Evolutionary conservation across 352 stramenopile species (phyloP).

Genomic region (Globisporangium spinosum): DNA sequence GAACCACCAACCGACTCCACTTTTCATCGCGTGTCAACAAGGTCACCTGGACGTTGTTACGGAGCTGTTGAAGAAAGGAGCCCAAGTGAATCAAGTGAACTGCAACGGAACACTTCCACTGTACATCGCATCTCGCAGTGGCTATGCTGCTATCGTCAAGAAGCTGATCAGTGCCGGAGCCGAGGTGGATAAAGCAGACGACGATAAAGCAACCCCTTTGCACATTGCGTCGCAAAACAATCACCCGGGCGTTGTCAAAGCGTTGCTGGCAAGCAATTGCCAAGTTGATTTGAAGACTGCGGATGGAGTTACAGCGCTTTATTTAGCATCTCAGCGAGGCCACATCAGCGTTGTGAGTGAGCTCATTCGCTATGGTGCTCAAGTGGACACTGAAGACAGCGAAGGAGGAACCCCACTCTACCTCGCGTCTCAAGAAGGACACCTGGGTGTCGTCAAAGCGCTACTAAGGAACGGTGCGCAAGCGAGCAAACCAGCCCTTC

Average conservation of each 20-base stretch:
- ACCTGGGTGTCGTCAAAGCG: not conserved
- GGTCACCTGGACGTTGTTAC: not conserved
- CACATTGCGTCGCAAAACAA: no score
- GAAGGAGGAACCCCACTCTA: conserved; percentile 1
- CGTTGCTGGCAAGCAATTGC: not conserved
- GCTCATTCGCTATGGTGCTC: conserved; percentile 1
- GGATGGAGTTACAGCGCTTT: not conserved
- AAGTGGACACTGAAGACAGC: not conserved
- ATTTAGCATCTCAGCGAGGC: conserved; percentile 10
- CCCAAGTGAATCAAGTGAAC: conserved; percentile 1
- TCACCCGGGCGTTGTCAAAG: not conserved
- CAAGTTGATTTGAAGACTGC: not conserved
- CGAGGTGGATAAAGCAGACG: not conserved
- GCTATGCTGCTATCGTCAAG: not conserved
- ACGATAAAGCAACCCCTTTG: not conserved
- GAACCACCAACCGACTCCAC: not conserved
- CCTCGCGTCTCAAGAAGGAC: conserved; percentile 3
- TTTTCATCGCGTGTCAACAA: not conserved
- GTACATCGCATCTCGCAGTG: conserved; percentile 5
- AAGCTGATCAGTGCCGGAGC: conserved; percentile 1
- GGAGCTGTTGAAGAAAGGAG: not conserved
- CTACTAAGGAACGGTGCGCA: not conserved
- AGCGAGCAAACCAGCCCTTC: not conserved
- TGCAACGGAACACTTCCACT: not conserved
- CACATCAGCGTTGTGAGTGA: not conserved